phyloP scores from a whole-genome alignment of 305 asterid genomes.

The Fraxinus sp. region DNA sequence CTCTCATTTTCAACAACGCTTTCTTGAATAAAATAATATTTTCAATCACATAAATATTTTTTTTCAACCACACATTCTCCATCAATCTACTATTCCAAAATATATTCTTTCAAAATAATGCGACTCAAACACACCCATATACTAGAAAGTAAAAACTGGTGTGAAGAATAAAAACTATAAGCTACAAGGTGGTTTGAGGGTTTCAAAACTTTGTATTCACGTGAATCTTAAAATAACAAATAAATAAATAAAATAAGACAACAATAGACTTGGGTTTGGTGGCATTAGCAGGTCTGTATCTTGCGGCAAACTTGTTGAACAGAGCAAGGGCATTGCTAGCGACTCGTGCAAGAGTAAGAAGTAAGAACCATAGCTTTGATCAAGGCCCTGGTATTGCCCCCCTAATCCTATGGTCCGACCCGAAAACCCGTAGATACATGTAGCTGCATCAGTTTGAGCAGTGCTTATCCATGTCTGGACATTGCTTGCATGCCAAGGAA shows the following conservation, averaged over 20 bases:
- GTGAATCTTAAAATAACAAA: not conserved
- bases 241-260: too few species aligned
- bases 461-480: conserved; percentile 65
- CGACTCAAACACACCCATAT: too few species aligned
- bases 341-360: conserved; percentile 48
- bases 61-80: too few species aligned
- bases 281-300: conserved; percentile 36
- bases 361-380: conserved; percentile 51
- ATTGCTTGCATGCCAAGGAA: conserved; percentile 62
- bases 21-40: too few species aligned
- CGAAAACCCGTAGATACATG: conserved; percentile 52
- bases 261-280: conserved; percentile 19
- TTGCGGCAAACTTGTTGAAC: conserved; percentile 56
- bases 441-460: conserved; percentile 51
- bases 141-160: too few species aligned
- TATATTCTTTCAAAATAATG: too few species aligned
- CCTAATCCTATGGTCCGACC: conserved; percentile 42
- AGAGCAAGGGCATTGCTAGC: conserved; percentile 56
- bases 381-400: conserved; percentile 45
- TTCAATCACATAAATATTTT: too few species aligned
- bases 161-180: too few species aligned
- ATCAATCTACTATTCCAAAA: too few species aligned
- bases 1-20: too few species aligned
- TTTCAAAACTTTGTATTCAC: not conserved
- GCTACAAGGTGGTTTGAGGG: too few species aligned